These are phyloP conservation scores for Alternaria triticina DNA, from an alignment of 2,329 filamentous ascomycete genomes.

Conservation along the genomic window DNA sequence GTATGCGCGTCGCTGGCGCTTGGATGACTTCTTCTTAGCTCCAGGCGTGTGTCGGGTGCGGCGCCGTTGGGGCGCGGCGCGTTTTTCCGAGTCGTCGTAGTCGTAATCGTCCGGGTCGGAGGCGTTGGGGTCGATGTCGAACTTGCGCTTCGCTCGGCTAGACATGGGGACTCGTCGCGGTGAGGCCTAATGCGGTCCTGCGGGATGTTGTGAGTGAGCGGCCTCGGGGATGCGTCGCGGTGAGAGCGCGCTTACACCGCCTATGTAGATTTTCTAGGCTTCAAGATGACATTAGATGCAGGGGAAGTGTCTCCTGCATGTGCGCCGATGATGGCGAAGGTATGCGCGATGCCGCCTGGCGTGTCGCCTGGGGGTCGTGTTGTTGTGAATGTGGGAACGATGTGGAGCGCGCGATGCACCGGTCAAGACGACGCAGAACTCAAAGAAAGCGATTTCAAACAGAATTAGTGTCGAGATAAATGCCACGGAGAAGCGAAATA, in stretches of 20 bases:
- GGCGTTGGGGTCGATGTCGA: constrained; percentile 48
- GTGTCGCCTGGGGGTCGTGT: constrained; percentile 26
- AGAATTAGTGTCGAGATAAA: constrained; percentile 17
- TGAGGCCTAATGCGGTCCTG: constrained; percentile 28
- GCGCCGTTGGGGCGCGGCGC: constrained; percentile 39
- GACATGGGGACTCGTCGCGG: constrained; percentile 41
- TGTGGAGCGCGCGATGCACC: constrained; percentile 24
- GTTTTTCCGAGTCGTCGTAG: constrained; percentile 41
- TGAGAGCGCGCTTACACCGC: constrained; percentile 34
- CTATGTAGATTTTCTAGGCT: constrained; percentile 12
- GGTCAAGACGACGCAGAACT: constrained; percentile 2
- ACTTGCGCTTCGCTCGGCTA: constrained; percentile 49
- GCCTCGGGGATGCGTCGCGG: constrained; percentile 10
- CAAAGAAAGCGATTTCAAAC: constrained; percentile 12
- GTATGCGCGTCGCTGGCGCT: constrained; percentile 45
- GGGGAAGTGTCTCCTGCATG: constrained; percentile 23
- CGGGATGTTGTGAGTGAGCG: constrained; percentile 27
- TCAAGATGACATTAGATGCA: constrained; percentile 35
- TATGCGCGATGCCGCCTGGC: constrained; percentile 26
- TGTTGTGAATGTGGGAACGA: constrained; percentile 26
- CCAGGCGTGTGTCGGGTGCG: constrained; percentile 35
- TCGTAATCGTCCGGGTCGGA: constrained; percentile 49
- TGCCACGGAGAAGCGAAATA: constrained; percentile 13
- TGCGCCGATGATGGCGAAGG: constrained; percentile 22
- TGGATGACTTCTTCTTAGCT: constrained; percentile 38